Evolutionary conservation across 305 asterid species (phyloP), one percentile per base, ranked within the genome.

Genomic region (Plantago lanceolata): DNA sequence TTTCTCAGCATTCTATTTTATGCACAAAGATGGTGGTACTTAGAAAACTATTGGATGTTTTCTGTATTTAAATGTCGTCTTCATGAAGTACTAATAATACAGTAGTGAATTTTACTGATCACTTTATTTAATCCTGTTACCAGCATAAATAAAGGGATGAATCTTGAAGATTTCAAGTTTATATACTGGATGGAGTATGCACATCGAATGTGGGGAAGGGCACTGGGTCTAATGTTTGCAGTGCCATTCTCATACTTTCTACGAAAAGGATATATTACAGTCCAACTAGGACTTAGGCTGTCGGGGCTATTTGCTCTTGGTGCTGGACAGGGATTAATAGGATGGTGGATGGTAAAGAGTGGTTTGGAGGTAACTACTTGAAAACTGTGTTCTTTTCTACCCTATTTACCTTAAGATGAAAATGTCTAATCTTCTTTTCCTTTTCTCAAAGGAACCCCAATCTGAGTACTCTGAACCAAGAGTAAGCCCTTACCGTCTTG

Each of bases 341-440:
- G 98, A 53, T 92, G 98, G 98, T 92, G 98, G 98, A 92, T 89
- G 97, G 97, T 92, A 61, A 87, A 85, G 83, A 92, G 98, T 71
- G 98, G 98, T 61, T 78, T 92, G 69, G 98, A 92, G 97, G 97
- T 92, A 82, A 74, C 60, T 63, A 73, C 21, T 43, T 17, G 63
- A 62, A 33, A 26, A 48, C 49, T 21, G 56, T 65, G 14, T 12
- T 54, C 31, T 54, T 58, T 66, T 62, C 58, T 9, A 1, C 6
- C 44, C 7, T 0, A 51, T 59, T 43, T 63, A 49, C 26, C 66
- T 52, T 6, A 26, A 45, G 49, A 47, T 60, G 37, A 48, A 67
- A 16, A 29, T 48, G 52, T 59, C 49, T 45, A 60, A 71, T 48
- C 19, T 63, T 60, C 5, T 55, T 28, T 26, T 56, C 44, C 59